phyloP scores from a whole-genome alignment of 164 flowering plant species.

The Brasenia schreberi region DNA sequence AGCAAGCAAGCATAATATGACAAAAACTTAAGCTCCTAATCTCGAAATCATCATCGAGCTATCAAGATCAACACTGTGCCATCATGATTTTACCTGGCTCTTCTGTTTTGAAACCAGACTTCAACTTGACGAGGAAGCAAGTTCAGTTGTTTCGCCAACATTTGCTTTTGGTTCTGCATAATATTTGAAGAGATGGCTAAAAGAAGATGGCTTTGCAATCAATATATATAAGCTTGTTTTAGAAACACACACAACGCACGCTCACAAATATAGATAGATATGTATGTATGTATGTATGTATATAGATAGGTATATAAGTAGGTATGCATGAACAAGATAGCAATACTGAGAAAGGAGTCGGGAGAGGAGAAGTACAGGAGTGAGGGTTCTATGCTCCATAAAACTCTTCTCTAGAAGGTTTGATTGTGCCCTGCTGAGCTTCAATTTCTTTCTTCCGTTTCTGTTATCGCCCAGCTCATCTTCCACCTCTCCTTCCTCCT shows the following conservation, averaged over 20 bases:
- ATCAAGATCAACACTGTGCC: background rate
- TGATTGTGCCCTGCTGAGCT: conserved; percentile 32
- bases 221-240: too few species aligned
- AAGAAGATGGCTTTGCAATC: background rate
- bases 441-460: conserved; percentile 20
- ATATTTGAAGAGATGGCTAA: background rate
- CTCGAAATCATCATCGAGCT: too few species aligned
- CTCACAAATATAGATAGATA: too few species aligned
- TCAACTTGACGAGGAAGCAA: conserved; percentile 33
- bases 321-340: background rate
- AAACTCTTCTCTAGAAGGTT: conserved; percentile 32
- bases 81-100: conserved; percentile 26
- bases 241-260: too few species aligned
- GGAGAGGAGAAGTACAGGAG: conserved; percentile 18
- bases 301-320: too few species aligned
- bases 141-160: conserved; percentile 21
- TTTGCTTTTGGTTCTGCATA: conserved; percentile 24
- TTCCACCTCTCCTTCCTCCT: conserved; percentile 5
- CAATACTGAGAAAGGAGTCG: background rate
- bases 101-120: conserved; percentile 50
- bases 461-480: conserved; percentile 2
- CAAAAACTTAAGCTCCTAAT: background rate
- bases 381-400: conserved; percentile 32
- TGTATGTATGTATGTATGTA: too few species aligned
- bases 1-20: too few species aligned